Conservation (phyloP, 2,329 filamentous ascomycete species). For the Elsinoe ampelina region DNA sequence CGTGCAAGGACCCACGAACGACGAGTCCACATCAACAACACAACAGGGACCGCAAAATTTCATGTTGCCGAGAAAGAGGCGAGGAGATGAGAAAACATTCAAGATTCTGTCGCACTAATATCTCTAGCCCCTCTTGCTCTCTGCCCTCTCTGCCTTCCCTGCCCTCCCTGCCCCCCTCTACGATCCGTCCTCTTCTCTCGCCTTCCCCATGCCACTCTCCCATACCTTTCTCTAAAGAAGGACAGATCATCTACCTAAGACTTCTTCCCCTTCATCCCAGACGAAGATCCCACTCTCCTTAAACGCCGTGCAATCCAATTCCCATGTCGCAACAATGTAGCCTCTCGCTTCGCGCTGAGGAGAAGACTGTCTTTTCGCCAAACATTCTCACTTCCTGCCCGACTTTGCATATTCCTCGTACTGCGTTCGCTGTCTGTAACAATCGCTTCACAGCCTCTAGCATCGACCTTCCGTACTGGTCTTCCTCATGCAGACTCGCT, state of each 20-base stretch:
- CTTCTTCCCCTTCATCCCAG: not conserved
- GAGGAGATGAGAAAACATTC: not conserved
- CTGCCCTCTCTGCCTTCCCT: not conserved
- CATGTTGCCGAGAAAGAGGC: too few species aligned
- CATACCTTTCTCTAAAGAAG: not conserved
- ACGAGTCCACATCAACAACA: too few species aligned
- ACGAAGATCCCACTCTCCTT: not conserved
- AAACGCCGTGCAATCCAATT: not conserved
- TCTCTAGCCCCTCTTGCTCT: not conserved
- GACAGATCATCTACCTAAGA: not conserved
- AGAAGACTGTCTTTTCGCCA: not conserved
- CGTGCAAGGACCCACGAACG: not conserved
- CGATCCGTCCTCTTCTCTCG: too few species aligned
- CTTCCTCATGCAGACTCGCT: not conserved
- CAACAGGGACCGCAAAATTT: too few species aligned
- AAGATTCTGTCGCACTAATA: slow-evolving; percentile 11
- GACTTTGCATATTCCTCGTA: not conserved
- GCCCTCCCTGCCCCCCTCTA: too few species aligned
- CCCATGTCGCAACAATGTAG: not conserved
- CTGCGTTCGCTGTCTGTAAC: too few species aligned
- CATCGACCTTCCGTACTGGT: not conserved
- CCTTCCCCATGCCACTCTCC: not conserved
- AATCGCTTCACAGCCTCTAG: too few species aligned
- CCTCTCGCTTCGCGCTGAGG: slow-evolving; percentile 8
- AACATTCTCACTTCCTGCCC: not conserved